These are phyloP conservation scores for Nicotiana noctiflora DNA, from an alignment of 257 asterid species.

Conservation along the genomic window DNA sequence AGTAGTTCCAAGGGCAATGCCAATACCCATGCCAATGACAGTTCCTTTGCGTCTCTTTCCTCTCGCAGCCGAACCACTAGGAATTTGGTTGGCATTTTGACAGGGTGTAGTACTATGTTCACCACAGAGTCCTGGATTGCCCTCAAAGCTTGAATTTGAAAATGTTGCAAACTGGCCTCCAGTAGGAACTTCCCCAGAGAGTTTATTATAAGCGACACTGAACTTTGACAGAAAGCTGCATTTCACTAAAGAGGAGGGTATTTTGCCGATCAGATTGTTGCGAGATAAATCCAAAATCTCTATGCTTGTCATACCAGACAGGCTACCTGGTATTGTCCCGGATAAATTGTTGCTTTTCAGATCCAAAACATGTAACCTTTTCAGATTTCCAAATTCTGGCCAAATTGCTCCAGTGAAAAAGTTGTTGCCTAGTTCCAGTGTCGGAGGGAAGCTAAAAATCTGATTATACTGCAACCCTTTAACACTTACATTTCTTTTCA, in stretches of 20 bases:
- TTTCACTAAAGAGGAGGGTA: conserved; percentile 47
- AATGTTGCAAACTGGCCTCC: conserved; percentile 57
- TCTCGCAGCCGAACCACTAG: conserved; percentile 12
- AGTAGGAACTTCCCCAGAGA: conserved; percentile 53
- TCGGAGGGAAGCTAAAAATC: conserved; percentile 54
- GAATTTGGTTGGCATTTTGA: conserved; percentile 4
- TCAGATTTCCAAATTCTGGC: conserved; percentile 73
- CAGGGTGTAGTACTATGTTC: conserved; percentile 41
- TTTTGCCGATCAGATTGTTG: conserved; percentile 50
- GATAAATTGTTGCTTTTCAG: conserved; percentile 51
- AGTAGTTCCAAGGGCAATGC: conserved; percentile 46
- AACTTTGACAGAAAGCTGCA: conserved; percentile 57
- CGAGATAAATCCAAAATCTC: conserved; percentile 64
- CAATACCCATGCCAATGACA: conserved; percentile 44
- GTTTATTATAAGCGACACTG: conserved; percentile 54
- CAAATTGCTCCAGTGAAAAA: conserved; percentile 54
- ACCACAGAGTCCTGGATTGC: conserved; percentile 55
- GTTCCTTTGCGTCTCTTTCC: conserved; percentile 23
- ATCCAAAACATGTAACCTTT: conserved; percentile 52
- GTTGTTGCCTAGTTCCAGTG: conserved; percentile 62
- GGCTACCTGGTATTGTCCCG: conserved; percentile 52
- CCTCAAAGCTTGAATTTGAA: conserved; percentile 59
- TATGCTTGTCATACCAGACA: conserved; percentile 54
- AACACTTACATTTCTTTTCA: conserved; percentile 29
- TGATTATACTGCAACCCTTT: conserved; percentile 41